phyloP scores from a whole-genome alignment of 306 rosid genomes.

The Vigna reflexopilosa region DNA sequence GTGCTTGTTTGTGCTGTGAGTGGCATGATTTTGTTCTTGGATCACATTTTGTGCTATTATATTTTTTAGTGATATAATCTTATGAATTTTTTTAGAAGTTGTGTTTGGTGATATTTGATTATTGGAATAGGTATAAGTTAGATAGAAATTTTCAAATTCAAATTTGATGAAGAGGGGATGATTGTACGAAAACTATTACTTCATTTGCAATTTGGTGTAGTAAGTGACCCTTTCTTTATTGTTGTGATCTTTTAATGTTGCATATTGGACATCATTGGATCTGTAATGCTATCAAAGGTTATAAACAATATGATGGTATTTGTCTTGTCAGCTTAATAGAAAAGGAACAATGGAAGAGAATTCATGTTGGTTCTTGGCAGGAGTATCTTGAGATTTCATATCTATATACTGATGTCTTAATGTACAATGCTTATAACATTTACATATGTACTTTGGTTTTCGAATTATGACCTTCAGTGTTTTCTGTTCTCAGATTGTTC shows the following conservation, averaged over 20 bases:
- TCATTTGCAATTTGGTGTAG: background rate
- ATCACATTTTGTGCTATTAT: too few relatives aligned
- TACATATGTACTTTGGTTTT: conserved; percentile 17
- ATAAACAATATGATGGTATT: background rate
- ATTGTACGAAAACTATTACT: background rate
- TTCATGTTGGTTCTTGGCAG: background rate
- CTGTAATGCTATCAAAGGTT: background rate
- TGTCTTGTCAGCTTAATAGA: background rate
- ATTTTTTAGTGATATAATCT: background rate
- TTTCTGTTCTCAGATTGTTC: conserved; percentile 22
- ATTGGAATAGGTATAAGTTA: background rate
- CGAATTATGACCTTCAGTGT: background rate
- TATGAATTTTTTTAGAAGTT: background rate
- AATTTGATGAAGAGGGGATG: background rate
- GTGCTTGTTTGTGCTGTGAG: conserved; percentile 6
- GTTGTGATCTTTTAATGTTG: background rate
- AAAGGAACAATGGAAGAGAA: background rate
- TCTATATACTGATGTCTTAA: background rate
- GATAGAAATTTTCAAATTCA: background rate
- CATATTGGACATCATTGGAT: background rate
- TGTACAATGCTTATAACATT: background rate
- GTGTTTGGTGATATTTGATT: background rate
- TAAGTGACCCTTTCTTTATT: background rate
- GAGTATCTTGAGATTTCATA: background rate
- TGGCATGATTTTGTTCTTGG: background rate